phyloP scores from a whole-genome alignment of 768 basidiomycete species.

The Psilocybe cubensis region DNA sequence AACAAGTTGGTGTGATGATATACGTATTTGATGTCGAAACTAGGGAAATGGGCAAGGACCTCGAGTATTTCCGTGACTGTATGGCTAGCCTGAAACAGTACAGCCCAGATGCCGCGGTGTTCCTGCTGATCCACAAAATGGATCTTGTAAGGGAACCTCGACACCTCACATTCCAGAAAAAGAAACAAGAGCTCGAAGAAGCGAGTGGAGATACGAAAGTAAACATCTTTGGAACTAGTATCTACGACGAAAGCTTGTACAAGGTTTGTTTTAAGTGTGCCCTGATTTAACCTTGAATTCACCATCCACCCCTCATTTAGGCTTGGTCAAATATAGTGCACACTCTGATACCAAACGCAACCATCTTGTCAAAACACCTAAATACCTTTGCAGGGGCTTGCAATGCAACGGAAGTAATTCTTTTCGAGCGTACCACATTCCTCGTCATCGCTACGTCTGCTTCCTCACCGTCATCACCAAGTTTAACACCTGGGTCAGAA shows the following conservation, averaged over 20 bases:
- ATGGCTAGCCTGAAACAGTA: slow-evolving; percentile 79
- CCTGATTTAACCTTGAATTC: slow-evolving; percentile 6
- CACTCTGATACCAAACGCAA: slow-evolving; percentile 92
- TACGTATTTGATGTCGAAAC: slow-evolving; percentile 98
- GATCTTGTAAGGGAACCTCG: slow-evolving; percentile 80
- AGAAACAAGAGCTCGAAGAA: slow-evolving; percentile 72
- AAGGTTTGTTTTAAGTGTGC: slow-evolving; percentile 53
- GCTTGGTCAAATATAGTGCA: slow-evolving; percentile 99
- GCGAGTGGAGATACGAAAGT: slow-evolving; percentile 63
- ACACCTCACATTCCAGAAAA: slow-evolving; percentile 64
- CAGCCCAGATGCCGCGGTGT: slow-evolving; percentile 84
- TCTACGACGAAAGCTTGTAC: slow-evolving; percentile 97
- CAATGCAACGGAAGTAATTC: slow-evolving; percentile 89
- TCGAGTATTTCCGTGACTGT: slow-evolving; percentile 92
- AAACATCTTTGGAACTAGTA: slow-evolving; percentile 90
- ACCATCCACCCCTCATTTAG: slow-evolving; percentile 40
- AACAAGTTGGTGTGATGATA: slow-evolving; percentile 95
- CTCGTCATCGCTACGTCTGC: slow-evolving; percentile 94
- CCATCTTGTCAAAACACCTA: slow-evolving; percentile 87
- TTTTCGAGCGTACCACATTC: slow-evolving; percentile 97
- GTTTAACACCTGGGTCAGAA: slow-evolving; percentile 22
- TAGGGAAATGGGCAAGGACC: slow-evolving; percentile 81
- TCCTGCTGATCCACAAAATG: slow-evolving; percentile 97
- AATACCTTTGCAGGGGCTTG: slow-evolving; percentile 86
- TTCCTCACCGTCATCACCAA: slow-evolving; percentile 40